Evolutionary conservation across 805 yeast species (phyloP).

Genomic region (Candida easanensis): DNA sequence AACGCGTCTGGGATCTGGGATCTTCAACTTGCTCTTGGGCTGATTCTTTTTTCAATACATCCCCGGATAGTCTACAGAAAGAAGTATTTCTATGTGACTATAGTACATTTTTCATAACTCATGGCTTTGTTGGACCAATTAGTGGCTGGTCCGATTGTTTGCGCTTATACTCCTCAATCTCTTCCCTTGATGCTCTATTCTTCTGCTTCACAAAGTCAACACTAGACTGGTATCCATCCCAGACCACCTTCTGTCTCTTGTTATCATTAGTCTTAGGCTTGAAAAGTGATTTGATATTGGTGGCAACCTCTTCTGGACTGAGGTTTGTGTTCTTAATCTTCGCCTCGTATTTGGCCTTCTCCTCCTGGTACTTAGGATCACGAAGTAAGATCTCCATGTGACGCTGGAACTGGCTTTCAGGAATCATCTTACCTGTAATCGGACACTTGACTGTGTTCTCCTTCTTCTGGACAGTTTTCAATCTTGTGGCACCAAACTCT

Average conservation of each 20-base stretch:
- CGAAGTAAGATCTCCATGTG: constrained; percentile 69
- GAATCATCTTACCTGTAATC: constrained; percentile 66
- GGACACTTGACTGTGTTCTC: constrained; percentile 64
- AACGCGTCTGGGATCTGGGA: too few species aligned
- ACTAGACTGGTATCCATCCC: constrained; percentile 35
- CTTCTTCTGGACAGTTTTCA: constrained; percentile 27
- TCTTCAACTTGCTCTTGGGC: too few species aligned
- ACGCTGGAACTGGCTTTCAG: constrained; percentile 65
- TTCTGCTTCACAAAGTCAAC: constrained; percentile 22
- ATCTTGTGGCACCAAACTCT: constrained; percentile 70
- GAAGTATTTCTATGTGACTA: too few species aligned
- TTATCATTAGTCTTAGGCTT: constrained; percentile 25
- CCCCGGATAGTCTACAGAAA: too few species aligned
- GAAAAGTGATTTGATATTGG: constrained; percentile 52
- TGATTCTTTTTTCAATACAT: too few species aligned
- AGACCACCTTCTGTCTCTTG: constrained; percentile 30
- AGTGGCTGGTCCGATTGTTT: constrained; percentile 15
- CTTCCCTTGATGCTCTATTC: constrained; percentile 22
- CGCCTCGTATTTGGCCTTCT: constrained; percentile 53
- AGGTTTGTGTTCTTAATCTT: constrained; percentile 52
- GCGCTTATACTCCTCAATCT: constrained; percentile 24
- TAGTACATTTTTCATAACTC: background rate
- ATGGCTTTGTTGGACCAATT: constrained; percentile 15
- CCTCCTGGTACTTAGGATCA: constrained; percentile 76
- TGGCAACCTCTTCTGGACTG: constrained; percentile 57